These are phyloP conservation scores for Staphylotrichum longicolle DNA, from an alignment of 495 filamentous ascomycete species.

Conservation along the genomic window DNA sequence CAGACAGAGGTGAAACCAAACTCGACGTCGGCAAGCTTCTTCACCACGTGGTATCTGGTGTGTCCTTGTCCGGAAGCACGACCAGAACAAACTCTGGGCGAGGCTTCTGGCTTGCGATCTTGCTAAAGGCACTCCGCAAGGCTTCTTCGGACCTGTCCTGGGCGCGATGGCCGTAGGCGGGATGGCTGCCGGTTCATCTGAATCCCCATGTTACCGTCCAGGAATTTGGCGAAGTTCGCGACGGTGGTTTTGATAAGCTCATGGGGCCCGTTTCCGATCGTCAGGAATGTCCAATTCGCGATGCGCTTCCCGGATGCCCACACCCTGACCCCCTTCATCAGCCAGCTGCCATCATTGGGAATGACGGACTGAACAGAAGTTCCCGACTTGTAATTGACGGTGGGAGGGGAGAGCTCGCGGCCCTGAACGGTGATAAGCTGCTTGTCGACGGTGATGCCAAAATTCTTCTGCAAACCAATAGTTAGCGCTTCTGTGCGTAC, in stretches of 20 bases:
- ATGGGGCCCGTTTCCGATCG: background rate
- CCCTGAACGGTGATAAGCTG: conserved; percentile 63
- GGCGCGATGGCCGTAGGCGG: too few species aligned
- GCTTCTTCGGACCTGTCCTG: background rate
- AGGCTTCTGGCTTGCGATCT: conserved; percentile 4
- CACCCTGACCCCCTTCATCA: conserved; percentile 38
- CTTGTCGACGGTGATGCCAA: conserved; percentile 54
- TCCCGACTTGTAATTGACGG: conserved; percentile 48
- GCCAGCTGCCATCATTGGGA: conserved; percentile 39
- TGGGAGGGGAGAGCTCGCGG: conserved; percentile 58
- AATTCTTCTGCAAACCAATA: conserved; percentile 33
- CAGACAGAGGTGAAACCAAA: conserved; percentile 66
- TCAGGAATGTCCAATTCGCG: conserved; percentile 36
- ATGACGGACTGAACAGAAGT: conserved; percentile 12
- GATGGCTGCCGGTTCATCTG: too few species aligned
- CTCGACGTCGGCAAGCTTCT: conserved; percentile 61
- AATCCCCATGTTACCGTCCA: conserved; percentile 26
- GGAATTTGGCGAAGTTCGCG: conserved; percentile 32
- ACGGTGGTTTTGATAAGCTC: conserved; percentile 31
- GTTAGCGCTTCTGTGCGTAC: conserved; percentile 11
- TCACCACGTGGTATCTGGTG: conserved; percentile 66
- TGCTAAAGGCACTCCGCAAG: conserved; percentile 20
- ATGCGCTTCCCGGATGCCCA: conserved; percentile 32
- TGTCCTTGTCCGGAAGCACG: conserved; percentile 52
- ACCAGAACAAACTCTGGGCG: conserved; percentile 56